Evolutionary conservation across 345 rosid genomes (phyloP), one percentile per base, ranked within the genome.

Genomic region (Corymbia maculata): DNA sequence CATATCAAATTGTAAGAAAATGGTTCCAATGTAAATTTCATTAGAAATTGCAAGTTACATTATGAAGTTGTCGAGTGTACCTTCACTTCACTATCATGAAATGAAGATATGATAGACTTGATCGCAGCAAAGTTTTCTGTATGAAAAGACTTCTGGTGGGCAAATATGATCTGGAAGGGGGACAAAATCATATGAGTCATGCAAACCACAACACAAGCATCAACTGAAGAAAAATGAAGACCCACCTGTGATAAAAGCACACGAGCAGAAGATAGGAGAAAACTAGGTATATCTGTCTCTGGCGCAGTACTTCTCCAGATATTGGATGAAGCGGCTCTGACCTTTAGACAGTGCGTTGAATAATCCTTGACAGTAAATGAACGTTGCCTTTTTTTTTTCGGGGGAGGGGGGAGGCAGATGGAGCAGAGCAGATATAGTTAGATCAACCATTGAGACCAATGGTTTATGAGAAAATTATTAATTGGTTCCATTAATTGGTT

Each of bases 191-290:
- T 84, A 36, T 79, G 12, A 51, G n/a, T 49, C 22, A 36, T 61
- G 32, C 13, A 44, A n/a, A 85, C 9, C 9, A 87, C 36, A 50
- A 44, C 51, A 86, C 22, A 61, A 87, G 32, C 57, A 86, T 47
- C 52, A 86, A 28, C 14, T 3, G 22, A 26, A 66, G 22, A 2
- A 36, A 32, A 84, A 87, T 47, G 89, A 84, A 87, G 87, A 75
- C 32, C 55, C 90, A 97, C 99, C 98, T 96, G 97, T 70, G 91
- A 93, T 88, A 96, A 92, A 88, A 95, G 94, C 47, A 92, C 89
- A 53, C 95, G 93, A 75, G 97, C 96, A 90, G 89, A 87, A 87
- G 94, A 90, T 85, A 94, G 85, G 87, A 97, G 92, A 94, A 92
- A 93, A 85, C 79, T 89, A 88, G 91, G 89, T 52, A 90, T 79